Conservation (phyloP, 2,329 filamentous ascomycete genomes). For the Monosporascus sp. region DNA sequence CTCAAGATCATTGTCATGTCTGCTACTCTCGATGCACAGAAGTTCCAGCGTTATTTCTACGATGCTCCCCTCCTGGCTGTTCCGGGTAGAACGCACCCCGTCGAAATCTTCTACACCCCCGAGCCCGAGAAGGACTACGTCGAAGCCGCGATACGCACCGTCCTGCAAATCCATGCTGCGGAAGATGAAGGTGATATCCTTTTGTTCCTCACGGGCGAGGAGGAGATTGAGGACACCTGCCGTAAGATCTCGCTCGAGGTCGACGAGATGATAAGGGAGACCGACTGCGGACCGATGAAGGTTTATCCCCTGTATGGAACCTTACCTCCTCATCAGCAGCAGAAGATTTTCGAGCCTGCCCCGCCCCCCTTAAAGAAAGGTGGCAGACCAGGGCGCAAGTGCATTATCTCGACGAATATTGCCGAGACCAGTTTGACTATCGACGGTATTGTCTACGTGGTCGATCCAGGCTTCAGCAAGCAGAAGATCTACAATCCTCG, state of each 20-base stretch:
- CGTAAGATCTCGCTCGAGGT: slow-evolving; percentile 86
- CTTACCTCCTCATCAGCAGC: slow-evolving; percentile 86
- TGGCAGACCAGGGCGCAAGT: slow-evolving; percentile 85
- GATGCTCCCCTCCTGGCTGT: slow-evolving; percentile 90
- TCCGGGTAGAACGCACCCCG: slow-evolving; percentile 89
- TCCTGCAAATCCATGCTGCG: slow-evolving; percentile 91
- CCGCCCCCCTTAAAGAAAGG: slow-evolving; percentile 67
- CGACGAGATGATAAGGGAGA: slow-evolving; percentile 87
- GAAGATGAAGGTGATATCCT: slow-evolving; percentile 91
- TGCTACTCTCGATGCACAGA: slow-evolving; percentile 92
- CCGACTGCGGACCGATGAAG: slow-evolving; percentile 80
- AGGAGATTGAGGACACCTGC: slow-evolving; percentile 96
- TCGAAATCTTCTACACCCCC: slow-evolving; percentile 97
- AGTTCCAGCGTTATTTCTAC: slow-evolving; percentile 97
- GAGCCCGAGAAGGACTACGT: slow-evolving; percentile 96
- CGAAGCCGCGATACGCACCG: slow-evolving; percentile 88
- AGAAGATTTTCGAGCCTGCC: slow-evolving; percentile 89
- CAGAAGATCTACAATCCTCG: slow-evolving; percentile 99
- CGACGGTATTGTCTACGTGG: slow-evolving; percentile 97
- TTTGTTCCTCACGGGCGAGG: slow-evolving; percentile 93
- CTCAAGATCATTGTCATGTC: slow-evolving; percentile 99
- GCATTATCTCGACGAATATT: slow-evolving; percentile 94
- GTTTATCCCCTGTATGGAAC: slow-evolving; percentile 95
- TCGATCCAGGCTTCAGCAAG: slow-evolving; percentile 99
- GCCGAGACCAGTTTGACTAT: slow-evolving; percentile 97